Conservation (phyloP, 2,329 filamentous ascomycete species). For the Trichoderma afroharzianum region DNA sequence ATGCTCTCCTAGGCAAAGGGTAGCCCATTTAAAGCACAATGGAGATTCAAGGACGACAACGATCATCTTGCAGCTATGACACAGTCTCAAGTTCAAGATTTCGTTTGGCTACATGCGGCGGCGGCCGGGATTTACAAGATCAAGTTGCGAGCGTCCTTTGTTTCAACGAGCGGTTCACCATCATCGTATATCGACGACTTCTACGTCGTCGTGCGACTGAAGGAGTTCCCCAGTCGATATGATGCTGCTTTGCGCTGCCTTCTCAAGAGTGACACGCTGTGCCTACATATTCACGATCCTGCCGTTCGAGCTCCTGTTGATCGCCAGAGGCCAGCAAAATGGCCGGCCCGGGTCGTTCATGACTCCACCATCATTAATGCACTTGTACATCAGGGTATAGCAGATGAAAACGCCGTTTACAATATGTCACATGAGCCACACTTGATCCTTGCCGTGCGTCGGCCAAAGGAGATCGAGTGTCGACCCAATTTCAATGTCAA, state of each 20-base stretch:
- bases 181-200: background rate
- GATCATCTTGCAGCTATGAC: conserved; percentile 9
- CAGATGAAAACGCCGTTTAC: background rate
- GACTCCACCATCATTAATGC: background rate
- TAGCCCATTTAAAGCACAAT: background rate
- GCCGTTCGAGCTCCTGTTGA: background rate
- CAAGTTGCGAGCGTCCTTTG: conserved; percentile 16
- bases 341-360: background rate
- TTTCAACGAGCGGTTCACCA: background rate
- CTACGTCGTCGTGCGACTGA: background rate
- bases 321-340: background rate
- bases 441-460: background rate
- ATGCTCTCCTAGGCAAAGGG: background rate
- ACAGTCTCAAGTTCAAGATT: conserved; percentile 17
- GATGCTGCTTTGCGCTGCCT: background rate
- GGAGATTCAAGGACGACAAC: background rate
- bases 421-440: background rate
- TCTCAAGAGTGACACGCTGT: background rate
- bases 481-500: background rate
- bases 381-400: background rate
- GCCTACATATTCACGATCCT: background rate
- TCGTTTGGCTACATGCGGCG: conserved; percentile 3
- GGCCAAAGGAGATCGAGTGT: background rate
- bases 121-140: background rate
- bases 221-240: background rate